phyloP scores from a whole-genome alignment of 352 stramenopile genomes.

The Phytophthora ramorum region DNA sequence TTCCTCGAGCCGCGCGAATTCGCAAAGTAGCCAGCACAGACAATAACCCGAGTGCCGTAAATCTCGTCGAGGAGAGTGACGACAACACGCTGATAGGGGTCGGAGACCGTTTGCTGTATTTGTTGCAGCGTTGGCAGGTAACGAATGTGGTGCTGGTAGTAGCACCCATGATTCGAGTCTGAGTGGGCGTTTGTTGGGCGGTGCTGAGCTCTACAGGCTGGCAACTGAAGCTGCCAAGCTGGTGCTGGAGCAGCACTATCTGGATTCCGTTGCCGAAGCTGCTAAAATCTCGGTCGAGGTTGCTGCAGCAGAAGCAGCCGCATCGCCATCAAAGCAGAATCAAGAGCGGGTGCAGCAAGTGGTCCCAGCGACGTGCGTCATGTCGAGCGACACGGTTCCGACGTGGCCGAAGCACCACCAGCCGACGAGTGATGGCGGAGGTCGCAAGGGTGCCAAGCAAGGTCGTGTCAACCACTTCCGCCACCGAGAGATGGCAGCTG shows the following conservation, averaged over 20 bases:
- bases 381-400: slow-evolving; percentile 62
- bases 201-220: slow-evolving; percentile 71
- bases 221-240: slow-evolving; percentile 75
- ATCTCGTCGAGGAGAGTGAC: slow-evolving; percentile 62
- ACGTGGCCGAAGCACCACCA: slow-evolving; percentile 69
- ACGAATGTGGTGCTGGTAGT: slow-evolving; percentile 77
- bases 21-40: slow-evolving; percentile 18
- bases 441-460: slow-evolving; percentile 58
- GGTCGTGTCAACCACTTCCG: slow-evolving; percentile 78
- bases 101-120: slow-evolving; percentile 76
- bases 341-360: slow-evolving; percentile 33
- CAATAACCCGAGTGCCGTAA: slow-evolving; percentile 13
- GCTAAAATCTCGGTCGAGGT: slow-evolving; percentile 45
- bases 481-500: slow-evolving; percentile 26
- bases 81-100: slow-evolving; percentile 63
- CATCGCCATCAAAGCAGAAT: slow-evolving; percentile 12
- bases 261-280: slow-evolving; percentile 55
- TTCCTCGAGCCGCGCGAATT: slow-evolving; percentile 61
- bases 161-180: slow-evolving; percentile 66
- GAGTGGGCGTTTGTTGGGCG: slow-evolving; percentile 62
- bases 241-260: slow-evolving; percentile 78
- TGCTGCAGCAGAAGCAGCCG: slow-evolving; percentile 31
- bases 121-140: slow-evolving; percentile 87
- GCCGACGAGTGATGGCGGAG: slow-evolving; percentile 59
- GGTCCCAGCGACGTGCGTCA: slow-evolving; percentile 46